Evolutionary conservation across 1,139 yeast species (phyloP).

Genomic region (Schwanniomyces etchellsii): DNA sequence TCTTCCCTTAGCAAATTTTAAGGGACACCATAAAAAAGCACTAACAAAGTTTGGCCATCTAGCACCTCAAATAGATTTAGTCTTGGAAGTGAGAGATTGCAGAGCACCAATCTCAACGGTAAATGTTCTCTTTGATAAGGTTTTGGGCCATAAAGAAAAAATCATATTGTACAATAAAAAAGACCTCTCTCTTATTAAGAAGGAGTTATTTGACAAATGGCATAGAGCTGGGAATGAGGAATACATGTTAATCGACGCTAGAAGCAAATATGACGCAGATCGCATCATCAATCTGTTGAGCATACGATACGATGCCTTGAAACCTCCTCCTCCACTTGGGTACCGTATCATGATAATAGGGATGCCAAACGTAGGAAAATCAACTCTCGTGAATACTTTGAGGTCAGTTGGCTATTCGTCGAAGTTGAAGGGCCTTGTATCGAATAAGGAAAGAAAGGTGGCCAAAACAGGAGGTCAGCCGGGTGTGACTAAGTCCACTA

Average conservation of each 20-base stretch:
- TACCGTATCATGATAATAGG: constrained; percentile 75
- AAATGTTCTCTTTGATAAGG: constrained; percentile 72
- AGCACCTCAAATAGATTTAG: constrained; percentile 75
- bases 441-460: constrained; percentile 52
- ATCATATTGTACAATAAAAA: constrained; percentile 65
- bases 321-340: constrained; percentile 79
- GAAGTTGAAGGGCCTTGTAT: constrained; percentile 13
- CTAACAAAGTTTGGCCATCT: constrained; percentile 61
- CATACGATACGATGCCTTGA: constrained; percentile 36
- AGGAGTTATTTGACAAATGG: constrained; percentile 42
- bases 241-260: constrained; percentile 58
- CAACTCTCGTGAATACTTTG: constrained; percentile 77
- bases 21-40: constrained; percentile 88
- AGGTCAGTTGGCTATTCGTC: constrained; percentile 48
- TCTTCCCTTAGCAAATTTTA: constrained; percentile 71
- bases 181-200: constrained; percentile 40
- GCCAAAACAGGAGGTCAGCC: constrained; percentile 87
- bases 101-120: constrained; percentile 85
- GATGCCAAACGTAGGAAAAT: constrained; percentile 98
- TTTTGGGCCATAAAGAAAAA: constrained; percentile 53
- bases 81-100: constrained; percentile 81
- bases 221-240: constrained; percentile 46
- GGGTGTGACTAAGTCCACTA: constrained; percentile 80
- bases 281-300: constrained; percentile 46
- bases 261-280: constrained; percentile 46